Evolutionary conservation across 2,329 filamentous ascomycete species (phyloP).

Genomic region (Alternaria ethzedia): DNA sequence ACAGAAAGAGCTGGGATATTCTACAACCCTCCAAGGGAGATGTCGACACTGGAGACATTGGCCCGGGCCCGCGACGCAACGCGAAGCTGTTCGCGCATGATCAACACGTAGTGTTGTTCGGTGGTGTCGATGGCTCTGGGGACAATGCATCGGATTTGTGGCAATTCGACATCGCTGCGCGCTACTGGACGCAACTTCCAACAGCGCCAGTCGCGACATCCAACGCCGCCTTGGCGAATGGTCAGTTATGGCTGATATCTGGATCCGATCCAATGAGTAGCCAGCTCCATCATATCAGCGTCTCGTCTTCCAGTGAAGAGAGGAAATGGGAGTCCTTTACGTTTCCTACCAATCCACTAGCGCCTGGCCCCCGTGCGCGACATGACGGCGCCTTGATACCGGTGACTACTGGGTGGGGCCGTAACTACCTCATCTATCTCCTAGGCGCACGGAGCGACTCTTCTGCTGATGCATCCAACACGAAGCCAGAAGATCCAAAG

Average conservation of each 20-base stretch:
- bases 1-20: slow-evolving; percentile 35
- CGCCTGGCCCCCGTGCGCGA: slow-evolving; percentile 51
- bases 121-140: slow-evolving; percentile 32
- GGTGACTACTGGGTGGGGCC: slow-evolving; percentile 52
- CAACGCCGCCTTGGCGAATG: slow-evolving; percentile 46
- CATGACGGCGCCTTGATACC: slow-evolving; percentile 49
- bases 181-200: slow-evolving; percentile 33
- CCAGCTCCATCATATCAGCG: slow-evolving; percentile 35
- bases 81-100: slow-evolving; percentile 31
- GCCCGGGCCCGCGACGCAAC: slow-evolving; percentile 28
- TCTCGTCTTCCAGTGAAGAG: slow-evolving; percentile 23
- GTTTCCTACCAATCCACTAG: slow-evolving; percentile 53
- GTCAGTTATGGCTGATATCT: slow-evolving; percentile 51
- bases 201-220: slow-evolving; percentile 37
- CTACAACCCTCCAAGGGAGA: slow-evolving; percentile 22
- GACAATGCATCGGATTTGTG: slow-evolving; percentile 34
- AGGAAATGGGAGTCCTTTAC: slow-evolving; percentile 49
- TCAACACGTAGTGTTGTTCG: slow-evolving; percentile 32
- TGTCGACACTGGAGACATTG: slow-evolving; percentile 10
- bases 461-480: background rate
- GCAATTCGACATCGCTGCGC: slow-evolving; percentile 30
- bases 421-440: slow-evolving; percentile 54
- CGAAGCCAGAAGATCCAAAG: slow-evolving; percentile 10
- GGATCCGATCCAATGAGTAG: slow-evolving; percentile 40
- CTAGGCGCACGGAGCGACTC: slow-evolving; percentile 41